These are phyloP conservation scores for Populus alba DNA, from an alignment of 345 rosid species.

Conservation along the genomic window DNA sequence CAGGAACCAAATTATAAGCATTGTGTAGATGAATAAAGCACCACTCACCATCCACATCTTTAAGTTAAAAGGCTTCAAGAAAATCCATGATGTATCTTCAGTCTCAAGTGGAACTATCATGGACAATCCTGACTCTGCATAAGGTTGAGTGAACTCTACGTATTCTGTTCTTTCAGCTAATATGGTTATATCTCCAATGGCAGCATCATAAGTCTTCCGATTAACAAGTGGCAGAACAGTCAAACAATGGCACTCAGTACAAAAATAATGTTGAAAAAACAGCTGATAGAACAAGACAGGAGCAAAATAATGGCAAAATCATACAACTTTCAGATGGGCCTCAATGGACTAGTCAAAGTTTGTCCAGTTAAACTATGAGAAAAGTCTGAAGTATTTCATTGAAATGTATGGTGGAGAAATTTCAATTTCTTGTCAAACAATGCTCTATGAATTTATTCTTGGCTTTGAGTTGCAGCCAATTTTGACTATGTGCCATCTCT, in stretches of 20 bases:
- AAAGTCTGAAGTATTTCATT: neutral
- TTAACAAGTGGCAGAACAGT: neutral
- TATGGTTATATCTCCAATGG: conserved; percentile 54
- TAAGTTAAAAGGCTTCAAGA: conserved; percentile 47
- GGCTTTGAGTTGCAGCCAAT: neutral
- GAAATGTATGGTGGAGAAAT: neutral
- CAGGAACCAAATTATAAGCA: conserved; percentile 46
- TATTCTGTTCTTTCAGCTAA: conserved; percentile 26
- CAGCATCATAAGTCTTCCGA: conserved; percentile 42
- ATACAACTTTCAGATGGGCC: neutral
- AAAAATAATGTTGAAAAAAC: neutral
- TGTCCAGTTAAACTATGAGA: neutral
- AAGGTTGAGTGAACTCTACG: conserved; percentile 57
- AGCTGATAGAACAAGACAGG: neutral
- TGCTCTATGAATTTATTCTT: neutral
- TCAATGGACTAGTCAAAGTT: neutral
- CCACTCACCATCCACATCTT: conserved; percentile 50
- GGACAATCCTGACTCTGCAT: conserved; percentile 46
- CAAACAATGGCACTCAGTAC: neutral
- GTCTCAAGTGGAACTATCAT: conserved; percentile 42
- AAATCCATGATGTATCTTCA: conserved; percentile 36
- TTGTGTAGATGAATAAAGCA: conserved; percentile 38
- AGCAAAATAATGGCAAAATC: neutral
- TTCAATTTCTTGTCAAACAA: neutral
- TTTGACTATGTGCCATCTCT: neutral